These are phyloP conservation scores for Oryza coarctata DNA, from an alignment of 176 grass and related monocot genomes.

Conservation along the genomic window DNA sequence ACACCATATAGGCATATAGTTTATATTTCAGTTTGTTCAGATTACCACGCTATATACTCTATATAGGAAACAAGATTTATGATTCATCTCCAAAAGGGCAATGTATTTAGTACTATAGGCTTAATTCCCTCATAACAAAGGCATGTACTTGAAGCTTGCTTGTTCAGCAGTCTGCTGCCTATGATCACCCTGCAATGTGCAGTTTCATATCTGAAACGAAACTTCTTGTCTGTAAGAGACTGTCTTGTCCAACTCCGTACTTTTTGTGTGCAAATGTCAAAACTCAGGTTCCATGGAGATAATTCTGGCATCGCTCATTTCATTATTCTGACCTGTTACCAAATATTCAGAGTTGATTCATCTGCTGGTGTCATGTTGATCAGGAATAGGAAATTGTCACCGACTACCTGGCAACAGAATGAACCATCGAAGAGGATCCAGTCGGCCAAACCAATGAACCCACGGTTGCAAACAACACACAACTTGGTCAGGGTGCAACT, in stretches of 20 bases:
- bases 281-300: background rate
- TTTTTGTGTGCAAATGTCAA: background rate
- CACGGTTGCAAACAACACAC: background rate
- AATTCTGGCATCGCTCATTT: background rate
- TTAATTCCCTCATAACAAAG: conserved; percentile 1
- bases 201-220: background rate
- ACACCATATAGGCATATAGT: background rate
- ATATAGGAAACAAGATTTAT: conserved; percentile 34
- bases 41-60: background rate
- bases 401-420: background rate
- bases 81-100: conserved; percentile 5
- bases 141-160: background rate
- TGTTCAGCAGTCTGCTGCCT: background rate
- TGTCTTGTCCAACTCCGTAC: background rate
- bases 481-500: background rate
- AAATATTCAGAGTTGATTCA: background rate
- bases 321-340: background rate
- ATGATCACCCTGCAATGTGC: background rate
- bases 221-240: background rate
- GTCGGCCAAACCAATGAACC: background rate
- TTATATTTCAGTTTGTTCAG: conserved; percentile 21
- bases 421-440: conserved; percentile 5
- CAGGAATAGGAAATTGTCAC: background rate
- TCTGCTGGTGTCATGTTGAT: background rate
- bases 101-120: conserved; percentile 23